Evolutionary conservation across 768 basidiomycete species (phyloP), one percentile per base, ranked within the genome.

Genomic region (Lentinula guzmanii): DNA sequence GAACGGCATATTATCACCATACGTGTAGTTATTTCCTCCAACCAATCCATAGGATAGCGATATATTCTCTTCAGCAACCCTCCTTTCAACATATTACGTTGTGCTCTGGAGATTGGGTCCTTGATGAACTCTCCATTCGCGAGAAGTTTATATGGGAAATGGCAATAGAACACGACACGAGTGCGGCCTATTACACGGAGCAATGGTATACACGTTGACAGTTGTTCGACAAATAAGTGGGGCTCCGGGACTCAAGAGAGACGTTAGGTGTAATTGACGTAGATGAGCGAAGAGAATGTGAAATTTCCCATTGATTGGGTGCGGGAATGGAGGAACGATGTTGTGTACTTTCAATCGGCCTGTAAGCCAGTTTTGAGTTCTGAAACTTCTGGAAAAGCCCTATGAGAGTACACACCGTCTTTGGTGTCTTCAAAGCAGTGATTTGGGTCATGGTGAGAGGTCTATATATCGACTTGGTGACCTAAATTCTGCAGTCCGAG

Each of bases 121-220:
- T 86, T 79, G 67, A 82, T 72, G 4, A 74, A 85, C 42, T 80
- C 84, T 0, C 90, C 90, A 63, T 85, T 83, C 7, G 89, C 85
- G 31, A 98, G 82, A 0, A 98, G 78, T 72, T 96, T 96, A 75
- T 99, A 97, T 0, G 96, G 97, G 66, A 99, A 98, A 71, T 98
- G 97, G 66, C 94, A 96, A 71, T 99, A 98, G 74, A 98, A 98
- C 18, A 98, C 88, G 34, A 96, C 91, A 2, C 93, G 86, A n/a
- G 84, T 91, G 21, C 78, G 78, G 2, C 79, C 82, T 13, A 91
- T 68, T 62, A 76, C 67, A 2, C 91, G 83, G 0, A 99, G 78
- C 61, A 97, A 77, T 0, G 96, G 97, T 28, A 98, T 79, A 65
- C 90, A 94, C 1, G 95, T 93, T 4, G 93, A 94, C 18, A 98